Base-by-base conservation (phyloP, 2,329 filamentous ascomycete species). In the Colletotrichum spaethianum region DNA sequence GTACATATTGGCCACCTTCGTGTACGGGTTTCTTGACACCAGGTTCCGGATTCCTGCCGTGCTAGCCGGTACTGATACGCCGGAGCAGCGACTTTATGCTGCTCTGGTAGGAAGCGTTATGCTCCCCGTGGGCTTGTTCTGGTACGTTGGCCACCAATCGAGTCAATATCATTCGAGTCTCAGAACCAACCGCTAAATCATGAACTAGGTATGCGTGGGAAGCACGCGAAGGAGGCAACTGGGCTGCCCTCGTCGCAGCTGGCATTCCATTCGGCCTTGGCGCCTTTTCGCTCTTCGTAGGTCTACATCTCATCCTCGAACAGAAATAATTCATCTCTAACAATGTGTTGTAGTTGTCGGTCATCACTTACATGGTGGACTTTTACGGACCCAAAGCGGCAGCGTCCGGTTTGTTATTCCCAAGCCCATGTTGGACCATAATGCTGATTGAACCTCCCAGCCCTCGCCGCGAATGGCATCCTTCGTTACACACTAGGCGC, bases 401-500 rank as follows among this genome's bases (percentile, higher is more conserved):
- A 4, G 74, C 74, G 3, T 75, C 73, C 3, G 72, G 74, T 73
- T 60, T 42, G 62, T 28, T n/a, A n/a, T 14, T 1, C 28, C 3
- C 5, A 14, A 14, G 9, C 8, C 1, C 8, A 3, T 18, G 0
- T 28, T 28, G 6, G 2, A 7, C 18, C 6, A 0, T 1, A 1
- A 3, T 40, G 23, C 33, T 59, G 16, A 70, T 2, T 0, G 18
- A 1, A 7, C 16, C 6, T 26, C 9, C 8, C 16, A 57, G 76
- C 76, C 0, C 66, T 77, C 11, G 85, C 84, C 1, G 85, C 86
- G 0, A 87, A 86, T 63, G 81, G 82, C 0, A 77, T 87, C 4
- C 69, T 83, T n/a, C 78, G 84, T 50, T 87, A 85, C 53, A 75
- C 75, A 0, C 76, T 86, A 12, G 83, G 81, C 2, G 81, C 81